Evolutionary conservation across 2,329 filamentous ascomycete species (phyloP), one percentile per base, ranked within the genome.

Genomic region (Parasarocladium wereldwijsianum): DNA sequence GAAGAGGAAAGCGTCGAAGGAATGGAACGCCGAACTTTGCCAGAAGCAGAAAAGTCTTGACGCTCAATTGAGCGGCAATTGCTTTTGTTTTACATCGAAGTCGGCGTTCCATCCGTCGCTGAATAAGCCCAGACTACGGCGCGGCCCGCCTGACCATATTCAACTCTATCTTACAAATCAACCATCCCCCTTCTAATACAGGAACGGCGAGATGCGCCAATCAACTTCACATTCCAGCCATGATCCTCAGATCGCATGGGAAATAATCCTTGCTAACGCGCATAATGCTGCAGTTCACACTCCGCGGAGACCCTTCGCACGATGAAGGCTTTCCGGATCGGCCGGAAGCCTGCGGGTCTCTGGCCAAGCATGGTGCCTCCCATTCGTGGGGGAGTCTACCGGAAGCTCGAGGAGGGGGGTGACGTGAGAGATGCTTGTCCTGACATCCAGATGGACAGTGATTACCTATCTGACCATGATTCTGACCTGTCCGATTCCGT

Each of bases 251-350:
- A n/a, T n/a, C n/a, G n/a, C n/a, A n/a, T n/a, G n/a, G n/a, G n/a
- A n/a, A n/a, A n/a, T n/a, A n/a, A n/a, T 12, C 17, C 27, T 29
- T 33, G 25, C 25, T 33, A 16, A 24, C 25, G 22, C 21, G 24
- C 17, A 12, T n/a, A n/a, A 6, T n/a, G 4, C 3, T 29, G 20
- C 52, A 75, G 70, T 38, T 75, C 71, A 47, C 71, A 76, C 44
- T 62, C 58, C 22, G 50, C 54, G 23, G 50, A 55, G 32, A 68
- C 68, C 10, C 46, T 72, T 17, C 54, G 57, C 28, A 63, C 61
- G 29, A 73, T 76, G 67, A 65, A 62, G 46, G 59, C 62, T 40
- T 73, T 63, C 50, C 66, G 66, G 40, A 70, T 76, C 40, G 71
- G 70, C 40, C 63, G 60, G 42, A 63, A 60, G 43, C 54, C 66